Evolutionary conservation across 352 stramenopile species (phyloP).

Genomic region (Globisporangium cederbergense): DNA sequence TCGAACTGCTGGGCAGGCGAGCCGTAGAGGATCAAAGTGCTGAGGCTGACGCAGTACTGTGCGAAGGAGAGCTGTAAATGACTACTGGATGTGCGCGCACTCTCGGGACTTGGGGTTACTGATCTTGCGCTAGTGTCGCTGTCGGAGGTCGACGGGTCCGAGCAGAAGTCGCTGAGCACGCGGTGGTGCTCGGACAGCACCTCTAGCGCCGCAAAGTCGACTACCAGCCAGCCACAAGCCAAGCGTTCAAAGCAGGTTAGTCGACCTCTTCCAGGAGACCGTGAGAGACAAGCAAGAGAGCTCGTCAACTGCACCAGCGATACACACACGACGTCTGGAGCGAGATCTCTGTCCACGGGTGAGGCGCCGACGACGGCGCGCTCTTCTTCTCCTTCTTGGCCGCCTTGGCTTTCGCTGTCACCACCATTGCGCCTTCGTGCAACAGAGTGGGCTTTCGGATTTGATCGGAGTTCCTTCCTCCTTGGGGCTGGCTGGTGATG

Average conservation of each 20-base stretch:
- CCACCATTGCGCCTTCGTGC: neutral
- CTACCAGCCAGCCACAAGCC: constrained; percentile 14
- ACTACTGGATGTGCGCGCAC: neutral
- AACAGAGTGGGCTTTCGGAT: neutral
- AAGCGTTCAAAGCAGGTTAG: no score
- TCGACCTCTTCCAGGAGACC: no score
- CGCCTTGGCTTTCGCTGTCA: constrained; percentile 22
- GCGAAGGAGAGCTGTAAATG: constrained; percentile 33
- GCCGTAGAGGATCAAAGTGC: constrained; percentile 42
- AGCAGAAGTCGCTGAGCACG: constrained; percentile 43
- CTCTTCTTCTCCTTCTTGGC: constrained; percentile 33
- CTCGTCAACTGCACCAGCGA: no score
- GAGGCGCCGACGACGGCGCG: neutral
- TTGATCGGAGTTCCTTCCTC: no score
- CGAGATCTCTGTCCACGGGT: constrained; percentile 33
- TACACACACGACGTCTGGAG: constrained; percentile 34
- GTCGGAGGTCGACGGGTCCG: constrained; percentile 8
- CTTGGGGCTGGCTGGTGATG: no score
- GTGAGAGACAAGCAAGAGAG: no score
- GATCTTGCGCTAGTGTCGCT: neutral
- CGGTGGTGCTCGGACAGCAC: constrained; percentile 42
- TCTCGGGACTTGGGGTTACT: neutral
- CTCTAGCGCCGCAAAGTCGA: constrained; percentile 33
- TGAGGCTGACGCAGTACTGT: constrained; percentile 47
- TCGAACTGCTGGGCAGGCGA: constrained; percentile 46